Base-by-base conservation (phyloP, 2,329 filamentous ascomycete species). In the Alternaria ventricosa region DNA sequence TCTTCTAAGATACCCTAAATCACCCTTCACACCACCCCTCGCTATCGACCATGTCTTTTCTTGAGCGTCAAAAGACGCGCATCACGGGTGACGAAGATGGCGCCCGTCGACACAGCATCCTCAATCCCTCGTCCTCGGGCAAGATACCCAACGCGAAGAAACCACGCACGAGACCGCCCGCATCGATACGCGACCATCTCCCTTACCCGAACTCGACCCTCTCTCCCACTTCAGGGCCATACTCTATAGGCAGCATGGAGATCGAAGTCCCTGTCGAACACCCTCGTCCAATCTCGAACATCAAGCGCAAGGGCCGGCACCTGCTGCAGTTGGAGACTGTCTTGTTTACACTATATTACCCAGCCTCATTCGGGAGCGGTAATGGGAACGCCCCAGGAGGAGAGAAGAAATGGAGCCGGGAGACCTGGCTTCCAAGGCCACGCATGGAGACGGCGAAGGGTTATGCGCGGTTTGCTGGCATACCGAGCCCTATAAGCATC, bases 311-410 rank as follows among this genome's bases (percentile, higher is more conserved):
- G 25, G 78, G 83, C 55, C 77, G 79, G 57, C 82, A 85, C 65
- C 64, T 87, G 8, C 75, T 88, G 13, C 80, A 86, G 57, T 76
- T 87, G 13, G 83, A 88, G 63, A 90, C 89, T 0, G 87, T 90
- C 9, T 81, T 91, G 5, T 86, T 91, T 77, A 86, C 86, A 0
- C 77, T 91, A n/a, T 91, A 88, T 75, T 91, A 91, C 73, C 89
- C 89, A 2, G 84, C 86, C 47, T 83, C 85, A 18, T 71, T 85
- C 59, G 82, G 80, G 8, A 77, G 75, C 15, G 78, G 80, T 6
- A 68, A 74, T 2, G 79, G 82, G 1, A 71, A 77, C 22, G 76
- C 78, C 13, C 79, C 81, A 10, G 79, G 79, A 23, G 80, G 83
- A 2, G 71, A 77, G 28, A 81, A 80, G 45, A 80, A 82, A 43